Base-by-base conservation (phyloP, 768 basidiomycete species). In the Xanthoconium stramineum region DNA sequence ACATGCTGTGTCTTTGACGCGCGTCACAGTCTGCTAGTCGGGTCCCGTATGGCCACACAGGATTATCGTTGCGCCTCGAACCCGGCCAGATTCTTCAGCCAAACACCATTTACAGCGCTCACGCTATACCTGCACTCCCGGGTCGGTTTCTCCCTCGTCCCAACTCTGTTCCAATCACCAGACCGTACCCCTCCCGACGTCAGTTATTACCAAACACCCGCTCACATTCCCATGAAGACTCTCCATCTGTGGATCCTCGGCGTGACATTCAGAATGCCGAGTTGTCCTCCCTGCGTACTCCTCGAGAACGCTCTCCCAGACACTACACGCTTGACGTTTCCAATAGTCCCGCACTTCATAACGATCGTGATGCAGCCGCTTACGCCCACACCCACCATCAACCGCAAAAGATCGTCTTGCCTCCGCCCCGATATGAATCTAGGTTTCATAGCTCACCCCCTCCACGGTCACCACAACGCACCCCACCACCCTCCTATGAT, bases 51-150 rank as follows among this genome's bases (percentile, higher is more conserved):
- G 43, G 3, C 35, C 54, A 60, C 39, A n/a, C 36, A 6, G 78
- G 76, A n/a, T 70, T 79, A 38, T 76, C 80, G 33, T 66, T 83
- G 28, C 80, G 80, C 54, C 72, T 85, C 20, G 69, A 73, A 7
- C 83, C 83, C 14, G 84, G 83, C 13, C 81, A 85, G 68, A 72
- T 85, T 37, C 73, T 83, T 30, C 82, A 78, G n/a, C 75, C 71
- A n/a, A 56, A 58, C 24, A 42, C 61, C 32, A 48, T 62, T 10
- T 69, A 66, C 46, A 13, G 51, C 2, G 47, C 58, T 12, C 53
- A 47, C 33, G 4, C 35, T 39, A 47, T 58, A 14, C 15, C 49
- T 24, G 19, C 57, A 6, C 24, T 43, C 28, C 49, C 58, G n/a
- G 44, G 43, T 36, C 57, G 39, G n/a, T 50, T 45, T 45, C 47